Percentiles rank a stretch among this genome's conserved stretches.
phyloP scores from a whole-genome alignment of 176 grass and related monocot species.

The Rhipidocladum racemiflorum region DNA sequence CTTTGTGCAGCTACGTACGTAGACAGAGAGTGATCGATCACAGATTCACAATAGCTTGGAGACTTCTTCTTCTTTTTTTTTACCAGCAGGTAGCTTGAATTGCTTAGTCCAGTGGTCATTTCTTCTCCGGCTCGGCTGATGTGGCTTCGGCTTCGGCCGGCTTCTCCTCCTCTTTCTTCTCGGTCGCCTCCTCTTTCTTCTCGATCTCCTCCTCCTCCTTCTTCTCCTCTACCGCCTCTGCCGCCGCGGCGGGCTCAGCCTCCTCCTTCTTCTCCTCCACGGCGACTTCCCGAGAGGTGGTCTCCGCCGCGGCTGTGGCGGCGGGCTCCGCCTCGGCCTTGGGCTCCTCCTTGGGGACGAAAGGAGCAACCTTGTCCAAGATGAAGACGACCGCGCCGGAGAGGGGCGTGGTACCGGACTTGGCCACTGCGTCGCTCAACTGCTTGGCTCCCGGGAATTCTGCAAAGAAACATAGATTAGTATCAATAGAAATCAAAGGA shows the following conservation, averaged over 20 bases:
- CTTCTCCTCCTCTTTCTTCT: slow-evolving; percentile 34
- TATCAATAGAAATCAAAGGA: not conserved
- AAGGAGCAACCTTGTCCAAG: slow-evolving; percentile 73
- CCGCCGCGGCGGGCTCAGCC: slow-evolving; percentile 16
- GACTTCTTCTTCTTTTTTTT: slow-evolving; percentile 9
- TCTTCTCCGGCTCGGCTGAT: slow-evolving; percentile 40
- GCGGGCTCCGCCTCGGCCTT: slow-evolving; percentile 33
- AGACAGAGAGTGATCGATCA: slow-evolving; percentile 25
- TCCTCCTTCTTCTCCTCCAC: slow-evolving; percentile 52
- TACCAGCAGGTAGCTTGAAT: slow-evolving; percentile 27
- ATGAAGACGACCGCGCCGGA: slow-evolving; percentile 62
- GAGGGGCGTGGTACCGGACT: slow-evolving; percentile 53
- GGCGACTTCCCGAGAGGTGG: slow-evolving; percentile 37
- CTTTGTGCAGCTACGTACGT: slow-evolving; percentile 35
- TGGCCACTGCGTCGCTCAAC: slow-evolving; percentile 74
- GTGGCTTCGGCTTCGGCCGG: slow-evolving; percentile 22
- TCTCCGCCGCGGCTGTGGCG: slow-evolving; percentile 22
- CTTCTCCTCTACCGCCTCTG: slow-evolving; percentile 24
- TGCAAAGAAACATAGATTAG: not conserved
- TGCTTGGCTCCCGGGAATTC: slow-evolving; percentile 86
- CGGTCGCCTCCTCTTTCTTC: slow-evolving; percentile 27
- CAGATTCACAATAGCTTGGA: slow-evolving; percentile 37
- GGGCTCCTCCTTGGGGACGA: slow-evolving; percentile 66
- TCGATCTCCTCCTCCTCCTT: slow-evolving; percentile 35
- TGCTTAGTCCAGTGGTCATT: slow-evolving; percentile 22